A percentile compares a stretch with the other conserved stretches of the same genome.
Evolutionary conservation across 2,329 filamentous ascomycete species (phyloP).

Genomic region (Leptographium flavum): DNA sequence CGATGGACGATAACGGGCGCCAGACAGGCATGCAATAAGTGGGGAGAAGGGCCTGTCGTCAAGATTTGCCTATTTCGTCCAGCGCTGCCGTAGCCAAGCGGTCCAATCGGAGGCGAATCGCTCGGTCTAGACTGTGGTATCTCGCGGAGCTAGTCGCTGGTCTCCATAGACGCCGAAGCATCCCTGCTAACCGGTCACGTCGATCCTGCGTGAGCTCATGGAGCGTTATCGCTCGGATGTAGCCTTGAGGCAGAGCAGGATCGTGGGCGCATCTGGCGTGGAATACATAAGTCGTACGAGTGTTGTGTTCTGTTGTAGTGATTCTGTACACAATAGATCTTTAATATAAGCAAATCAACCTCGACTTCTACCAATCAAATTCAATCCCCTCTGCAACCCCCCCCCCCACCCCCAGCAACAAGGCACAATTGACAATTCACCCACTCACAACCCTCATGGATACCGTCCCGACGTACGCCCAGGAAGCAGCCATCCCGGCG

Average conservation of each 20-base stretch:
- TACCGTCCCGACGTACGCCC: slow-evolving; percentile 3
- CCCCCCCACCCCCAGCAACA: too few species aligned
- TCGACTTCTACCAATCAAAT: too few species aligned
- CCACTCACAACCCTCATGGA: too few species aligned
- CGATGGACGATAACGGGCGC: too few species aligned
- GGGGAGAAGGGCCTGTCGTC: slow-evolving; percentile 8
- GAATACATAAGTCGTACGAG: too few species aligned
- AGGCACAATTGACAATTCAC: too few species aligned
- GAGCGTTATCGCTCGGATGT: not conserved
- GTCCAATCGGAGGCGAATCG: slow-evolving; percentile 7
- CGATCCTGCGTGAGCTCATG: not conserved
- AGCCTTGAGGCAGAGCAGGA: too few species aligned
- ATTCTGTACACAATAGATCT: too few species aligned
- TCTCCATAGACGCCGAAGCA: not conserved
- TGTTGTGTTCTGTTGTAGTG: not conserved
- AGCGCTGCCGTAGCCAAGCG: not conserved
- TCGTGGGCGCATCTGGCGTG: too few species aligned
- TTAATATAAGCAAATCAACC: too few species aligned
- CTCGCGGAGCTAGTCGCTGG: slow-evolving; percentile 1
- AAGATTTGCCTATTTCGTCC: slow-evolving; percentile 6
- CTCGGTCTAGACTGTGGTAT: slow-evolving; percentile 5
- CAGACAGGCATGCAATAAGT: too few species aligned
- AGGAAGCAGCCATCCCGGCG: slow-evolving; percentile 4
- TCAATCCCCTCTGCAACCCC: too few species aligned
- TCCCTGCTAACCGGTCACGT: not conserved